Percentiles rank a stretch among this genome's conserved stretches.
Evolutionary conservation across 768 basidiomycete genomes (phyloP).

Genomic region (Trametes cubensis): DNA sequence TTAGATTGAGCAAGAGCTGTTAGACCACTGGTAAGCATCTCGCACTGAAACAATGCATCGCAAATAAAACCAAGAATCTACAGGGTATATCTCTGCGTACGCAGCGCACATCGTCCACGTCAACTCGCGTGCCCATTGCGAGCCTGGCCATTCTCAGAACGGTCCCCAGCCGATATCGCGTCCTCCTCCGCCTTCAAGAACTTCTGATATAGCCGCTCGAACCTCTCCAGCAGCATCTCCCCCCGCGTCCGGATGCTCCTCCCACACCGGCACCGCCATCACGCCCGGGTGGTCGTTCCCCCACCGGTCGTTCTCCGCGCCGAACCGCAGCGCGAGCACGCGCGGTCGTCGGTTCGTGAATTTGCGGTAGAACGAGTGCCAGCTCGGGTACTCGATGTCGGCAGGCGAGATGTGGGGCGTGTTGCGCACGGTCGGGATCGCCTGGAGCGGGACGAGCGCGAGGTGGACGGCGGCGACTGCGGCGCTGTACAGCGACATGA

Average conservation of each 20-base stretch:
- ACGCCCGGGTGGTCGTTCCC: conserved; percentile 57
- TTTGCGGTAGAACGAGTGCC: conserved; percentile 22
- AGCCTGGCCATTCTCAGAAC: background rate
- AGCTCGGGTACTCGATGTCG: conserved; percentile 23
- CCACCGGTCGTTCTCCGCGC: conserved; percentile 58
- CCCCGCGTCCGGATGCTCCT: conserved; percentile 50
- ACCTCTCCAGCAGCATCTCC: conserved; percentile 52
- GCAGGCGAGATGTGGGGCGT: conserved; percentile 12
- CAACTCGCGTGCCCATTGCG: background rate
- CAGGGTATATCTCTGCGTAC: too few relatives aligned
- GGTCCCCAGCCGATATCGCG: background rate
- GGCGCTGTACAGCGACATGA: conserved; percentile 62
- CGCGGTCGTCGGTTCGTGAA: conserved; percentile 17
- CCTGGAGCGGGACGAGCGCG: conserved; percentile 58
- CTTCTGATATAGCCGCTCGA: conserved; percentile 53
- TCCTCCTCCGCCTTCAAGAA: conserved; percentile 36
- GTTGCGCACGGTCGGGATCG: conserved; percentile 44
- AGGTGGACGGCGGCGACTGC: conserved; percentile 69
- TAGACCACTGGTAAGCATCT: too few relatives aligned
- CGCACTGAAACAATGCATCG: too few relatives aligned
- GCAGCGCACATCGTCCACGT: background rate
- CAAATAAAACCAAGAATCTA: too few relatives aligned
- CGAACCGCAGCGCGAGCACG: conserved; percentile 45
- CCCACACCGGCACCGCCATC: conserved; percentile 53
- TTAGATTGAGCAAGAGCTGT: too few relatives aligned